phyloP scores from a whole-genome alignment of 495 filamentous ascomycete species.

The Penicillium egyptiacum region DNA sequence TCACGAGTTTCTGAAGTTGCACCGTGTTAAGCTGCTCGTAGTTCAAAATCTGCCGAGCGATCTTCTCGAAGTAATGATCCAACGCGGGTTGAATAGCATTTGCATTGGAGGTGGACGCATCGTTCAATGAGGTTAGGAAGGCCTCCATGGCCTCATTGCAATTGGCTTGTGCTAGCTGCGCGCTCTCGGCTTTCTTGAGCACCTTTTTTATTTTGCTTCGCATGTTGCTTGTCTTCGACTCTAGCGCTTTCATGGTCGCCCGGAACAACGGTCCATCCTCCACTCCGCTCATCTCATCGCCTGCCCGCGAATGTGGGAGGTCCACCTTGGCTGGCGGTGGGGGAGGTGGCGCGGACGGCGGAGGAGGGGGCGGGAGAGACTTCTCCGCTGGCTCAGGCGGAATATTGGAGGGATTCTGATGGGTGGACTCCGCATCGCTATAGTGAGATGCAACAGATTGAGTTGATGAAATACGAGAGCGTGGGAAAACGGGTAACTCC shows the following conservation, averaged over 20 bases:
- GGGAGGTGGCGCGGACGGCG: constrained; percentile 45
- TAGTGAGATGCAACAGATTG: constrained; percentile 78
- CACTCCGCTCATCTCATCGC: constrained; percentile 79
- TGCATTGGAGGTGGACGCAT: constrained; percentile 86
- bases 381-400: constrained; percentile 54
- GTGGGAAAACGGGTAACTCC: constrained; percentile 68
- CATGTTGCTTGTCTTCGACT: constrained; percentile 97
- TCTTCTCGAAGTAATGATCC: constrained; percentile 98
- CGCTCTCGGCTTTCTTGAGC: constrained; percentile 84
- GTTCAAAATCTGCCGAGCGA: constrained; percentile 80
- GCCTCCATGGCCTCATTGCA: constrained; percentile 81
- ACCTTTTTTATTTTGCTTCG: constrained; percentile 92
- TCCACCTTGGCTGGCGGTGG: constrained; percentile 72
- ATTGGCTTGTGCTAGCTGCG: constrained; percentile 70
- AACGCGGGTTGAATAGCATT: constrained; percentile 93
- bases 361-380: constrained; percentile 37
- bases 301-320: constrained; percentile 78
- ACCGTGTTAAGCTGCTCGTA: constrained; percentile 82
- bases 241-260: constrained; percentile 93
- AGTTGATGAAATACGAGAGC: constrained; percentile 75
- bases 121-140: constrained; percentile 85
- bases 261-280: constrained; percentile 96
- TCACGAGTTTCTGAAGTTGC: constrained; percentile 88
- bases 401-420: constrained; percentile 61
- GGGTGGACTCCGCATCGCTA: constrained; percentile 61